Evolutionary conservation across 1,284 basidiomycete genomes (phyloP), one percentile per base, ranked within the genome.

Genomic region (Amylostereum areolatum): DNA sequence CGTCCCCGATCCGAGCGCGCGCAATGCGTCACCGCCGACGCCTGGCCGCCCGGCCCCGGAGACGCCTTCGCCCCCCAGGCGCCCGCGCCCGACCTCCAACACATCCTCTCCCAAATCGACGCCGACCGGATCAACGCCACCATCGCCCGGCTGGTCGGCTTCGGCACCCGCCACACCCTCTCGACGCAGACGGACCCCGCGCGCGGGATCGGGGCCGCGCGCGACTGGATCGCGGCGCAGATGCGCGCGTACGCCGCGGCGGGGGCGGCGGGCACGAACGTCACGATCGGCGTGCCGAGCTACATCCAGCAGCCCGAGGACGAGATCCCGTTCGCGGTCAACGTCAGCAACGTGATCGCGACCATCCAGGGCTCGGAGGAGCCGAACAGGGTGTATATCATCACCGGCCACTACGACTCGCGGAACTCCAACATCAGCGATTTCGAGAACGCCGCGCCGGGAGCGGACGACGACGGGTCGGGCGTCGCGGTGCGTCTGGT

Each of bases 141-240:
- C 44, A 77, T 79, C 55, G 61, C 60, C 45, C 77, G 75, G 55
- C 73, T 80, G 33, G 73, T 74, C 40, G 74, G 75, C 32, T 78
- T 79, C 55, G 77, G 77, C 24, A 80, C 77, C 18, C 68, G 77
- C 10, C 68, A 73, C 61, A 79, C 77, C 27, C 65, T 73, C 40
- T 78, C 77, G 27, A 73, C 57, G 53, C 75, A 78, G 60, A 77
- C 76, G 6, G 70, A 77, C 57, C 71, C 75, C 18, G 59, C 60
- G 12, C 70, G 75, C 35, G 76, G 77, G 1, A 76, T 80, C 37
- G 76, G 76, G 28, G 77, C 76, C 10, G 73, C 77, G n/a, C 62
- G 75, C 42, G 74, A 77, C 62, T 80, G 76, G 75, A 72, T 79
- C 53, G 73, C 72, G 4, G 59, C 67, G 3, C 63, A 78, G 58